A percentile compares a stretch with the other conserved stretches of the same genome.
Evolutionary conservation across 2,329 filamentous ascomycete genomes (phyloP).

Genomic region (Exophiala calicioides): DNA sequence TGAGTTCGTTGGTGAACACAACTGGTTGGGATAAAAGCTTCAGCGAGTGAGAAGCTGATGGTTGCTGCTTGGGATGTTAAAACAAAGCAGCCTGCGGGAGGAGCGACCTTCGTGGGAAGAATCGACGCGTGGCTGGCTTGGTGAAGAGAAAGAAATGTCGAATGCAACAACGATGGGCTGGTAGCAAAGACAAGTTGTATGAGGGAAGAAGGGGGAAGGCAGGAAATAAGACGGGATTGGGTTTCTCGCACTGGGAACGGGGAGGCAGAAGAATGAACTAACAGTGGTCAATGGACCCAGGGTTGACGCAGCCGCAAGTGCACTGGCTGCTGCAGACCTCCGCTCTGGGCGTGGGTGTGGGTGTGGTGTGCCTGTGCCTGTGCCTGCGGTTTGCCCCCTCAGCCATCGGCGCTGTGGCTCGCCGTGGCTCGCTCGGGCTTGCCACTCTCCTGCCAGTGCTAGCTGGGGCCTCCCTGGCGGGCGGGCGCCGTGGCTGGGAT

Average conservation of each 20-base stretch:
- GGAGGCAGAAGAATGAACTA: slow-evolving; percentile 10
- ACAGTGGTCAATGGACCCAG: slow-evolving; percentile 1
- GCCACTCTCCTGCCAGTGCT: no score
- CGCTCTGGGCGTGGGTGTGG: no score
- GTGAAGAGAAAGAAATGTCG: slow-evolving; percentile 31
- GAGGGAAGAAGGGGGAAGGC: slow-evolving; percentile 37
- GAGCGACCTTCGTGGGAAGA: slow-evolving; percentile 28
- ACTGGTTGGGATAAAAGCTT: slow-evolving; percentile 25
- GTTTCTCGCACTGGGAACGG: slow-evolving; percentile 15
- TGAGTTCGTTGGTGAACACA: slow-evolving; percentile 21
- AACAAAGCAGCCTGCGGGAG: slow-evolving; percentile 25
- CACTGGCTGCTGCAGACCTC: no score
- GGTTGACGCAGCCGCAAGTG: no score
- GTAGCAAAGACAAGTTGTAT: slow-evolving; percentile 31
- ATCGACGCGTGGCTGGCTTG: slow-evolving; percentile 33
- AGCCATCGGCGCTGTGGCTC: no score
- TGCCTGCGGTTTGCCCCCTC: no score
- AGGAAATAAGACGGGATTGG: slow-evolving; percentile 21
- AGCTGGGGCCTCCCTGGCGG: no score
- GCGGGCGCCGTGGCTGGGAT: no score
- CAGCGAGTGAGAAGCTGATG: slow-evolving; percentile 29
- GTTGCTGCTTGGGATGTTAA: slow-evolving; percentile 24
- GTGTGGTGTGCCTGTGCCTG: no score
- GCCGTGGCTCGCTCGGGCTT: no score
- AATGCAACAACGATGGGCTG: slow-evolving; percentile 39